Conservation (phyloP, 2,329 filamentous ascomycete species). For the Sporothrix inflata region DNA sequence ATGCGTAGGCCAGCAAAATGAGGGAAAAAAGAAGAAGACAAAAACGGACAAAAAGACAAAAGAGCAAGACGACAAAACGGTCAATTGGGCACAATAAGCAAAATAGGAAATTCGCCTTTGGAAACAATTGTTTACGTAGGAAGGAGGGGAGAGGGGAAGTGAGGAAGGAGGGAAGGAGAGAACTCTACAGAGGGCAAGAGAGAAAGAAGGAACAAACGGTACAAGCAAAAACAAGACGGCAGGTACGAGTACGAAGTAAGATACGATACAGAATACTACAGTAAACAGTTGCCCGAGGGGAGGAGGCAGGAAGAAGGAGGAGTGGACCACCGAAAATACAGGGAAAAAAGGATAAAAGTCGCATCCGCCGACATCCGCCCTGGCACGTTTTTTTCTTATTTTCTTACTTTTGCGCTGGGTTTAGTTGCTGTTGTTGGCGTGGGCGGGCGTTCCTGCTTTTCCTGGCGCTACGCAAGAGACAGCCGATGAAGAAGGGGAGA, state of each 20-base stretch:
- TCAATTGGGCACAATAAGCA: not conserved
- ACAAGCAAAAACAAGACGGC: not conserved
- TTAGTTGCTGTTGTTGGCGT: not conserved
- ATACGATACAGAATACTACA: not conserved
- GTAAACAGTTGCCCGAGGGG: slow-evolving; percentile 11
- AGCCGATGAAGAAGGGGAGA: not conserved
- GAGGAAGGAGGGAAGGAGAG: not conserved
- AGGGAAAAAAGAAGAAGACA: not conserved
- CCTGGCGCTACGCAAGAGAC: not conserved
- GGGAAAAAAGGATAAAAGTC: slow-evolving; percentile 13
- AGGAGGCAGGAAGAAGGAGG: not conserved
- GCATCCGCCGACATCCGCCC: slow-evolving; percentile 5
- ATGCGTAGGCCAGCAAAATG: not conserved
- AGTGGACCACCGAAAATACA: not conserved
- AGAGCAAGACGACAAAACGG: not conserved
- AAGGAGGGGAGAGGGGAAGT: not conserved
- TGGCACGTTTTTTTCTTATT: not conserved
- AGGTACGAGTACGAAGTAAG: slow-evolving; percentile 9
- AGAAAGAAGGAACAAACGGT: not conserved
- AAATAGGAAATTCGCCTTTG: not conserved
- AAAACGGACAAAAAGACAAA: not conserved
- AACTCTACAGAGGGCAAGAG: not conserved
- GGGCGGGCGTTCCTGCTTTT: slow-evolving; percentile 22
- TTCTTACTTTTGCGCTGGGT: not conserved
- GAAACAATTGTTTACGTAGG: not conserved